Evolutionary conservation across 371 early-diverging fungal species (phyloP), one percentile per base, ranked within the genome.

Genomic region (Apophysomyces sp.): DNA sequence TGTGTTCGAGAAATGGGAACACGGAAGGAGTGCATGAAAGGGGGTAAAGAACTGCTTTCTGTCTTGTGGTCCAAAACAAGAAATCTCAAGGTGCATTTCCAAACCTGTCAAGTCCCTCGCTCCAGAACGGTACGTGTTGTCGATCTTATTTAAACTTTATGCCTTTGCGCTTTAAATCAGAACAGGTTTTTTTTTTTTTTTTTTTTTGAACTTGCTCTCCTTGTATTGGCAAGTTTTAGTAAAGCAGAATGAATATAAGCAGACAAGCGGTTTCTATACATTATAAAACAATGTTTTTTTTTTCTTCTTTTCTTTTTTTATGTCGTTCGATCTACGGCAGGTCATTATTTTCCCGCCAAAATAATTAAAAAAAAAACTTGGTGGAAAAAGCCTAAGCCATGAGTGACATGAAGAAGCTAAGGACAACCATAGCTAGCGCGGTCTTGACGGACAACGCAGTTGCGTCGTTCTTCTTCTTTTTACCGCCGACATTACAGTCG

Each of bases 401-500:
- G 8, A 44, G 16, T 9, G 49, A 44, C 4, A 44, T 21, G 18
- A 44, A 44, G 21, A 44, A 16, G 24, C 49, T 24, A 18, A 44
- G 21, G 21, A 44, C 9, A 9, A 44, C 49, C 21, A 21, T 44
- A 8, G 21, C 21, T 9, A 44, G 21, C 1, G 18, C 49, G 6
- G 51, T 34, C 4, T 44, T 32, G 27, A 29, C 2, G 16, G 58
- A 32, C 30, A 54, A 12, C 6, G 30, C 15, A 13, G 27, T 32
- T 24, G 54, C 60, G 37, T 36, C 54, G 18, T 44, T 60, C 41
- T 65, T 69, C 36, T 62, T 69, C 31, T 65, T 68, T 6, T 37
- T 36, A 8, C 49, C 51, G 11, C 36, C 62, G 0, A 61, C 52
- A 12, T 52, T 41, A 57, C 84, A 82, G 40, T 83, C 77, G 8